These are phyloP conservation scores for Trametes maxima DNA, from an alignment of 768 basidiomycete species.

Conservation along the genomic window DNA sequence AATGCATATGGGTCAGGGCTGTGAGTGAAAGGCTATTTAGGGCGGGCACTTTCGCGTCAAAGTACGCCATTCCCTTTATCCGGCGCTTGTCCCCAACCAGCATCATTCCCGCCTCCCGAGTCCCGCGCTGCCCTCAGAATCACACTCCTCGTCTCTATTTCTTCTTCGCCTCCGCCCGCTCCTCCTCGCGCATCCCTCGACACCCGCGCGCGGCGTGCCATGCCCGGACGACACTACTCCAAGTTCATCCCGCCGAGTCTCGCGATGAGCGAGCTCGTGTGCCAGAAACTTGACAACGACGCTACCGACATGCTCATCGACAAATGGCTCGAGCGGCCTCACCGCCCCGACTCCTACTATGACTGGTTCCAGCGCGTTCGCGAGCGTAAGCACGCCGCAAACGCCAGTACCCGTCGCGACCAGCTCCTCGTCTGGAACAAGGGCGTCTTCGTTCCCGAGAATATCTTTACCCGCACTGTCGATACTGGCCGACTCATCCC, in stretches of 20 bases:
- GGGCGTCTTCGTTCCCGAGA: slow-evolving; percentile 77
- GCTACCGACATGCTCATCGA: slow-evolving; percentile 79
- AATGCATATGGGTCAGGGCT: too few relatives aligned
- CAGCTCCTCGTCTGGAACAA: slow-evolving; percentile 56
- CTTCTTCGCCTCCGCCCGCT: not conserved
- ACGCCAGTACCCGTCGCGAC: slow-evolving; percentile 43
- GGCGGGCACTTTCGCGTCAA: slow-evolving; percentile 28
- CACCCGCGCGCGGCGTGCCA: slow-evolving; percentile 1
- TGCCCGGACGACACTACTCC: slow-evolving; percentile 48
- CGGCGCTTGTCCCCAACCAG: slow-evolving; percentile 1
- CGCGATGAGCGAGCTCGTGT: slow-evolving; percentile 77
- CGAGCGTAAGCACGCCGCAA: slow-evolving; percentile 61
- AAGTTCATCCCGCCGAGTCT: slow-evolving; percentile 66
- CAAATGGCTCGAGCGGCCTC: slow-evolving; percentile 70
- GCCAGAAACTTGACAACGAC: slow-evolving; percentile 76
- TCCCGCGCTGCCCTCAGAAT: not conserved
- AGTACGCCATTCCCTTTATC: slow-evolving; percentile 1
- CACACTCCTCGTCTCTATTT: slow-evolving; percentile 1
- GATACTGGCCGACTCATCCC: slow-evolving; percentile 79
- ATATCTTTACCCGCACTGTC: slow-evolving; percentile 77
- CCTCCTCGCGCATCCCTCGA: not conserved
- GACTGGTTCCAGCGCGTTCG: slow-evolving; percentile 76
- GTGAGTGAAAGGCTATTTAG: too few relatives aligned
- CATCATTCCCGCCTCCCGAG: slow-evolving; percentile 4
- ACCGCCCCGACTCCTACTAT: slow-evolving; percentile 72